A percentile compares a stretch with the other conserved stretches of the same genome.
phyloP scores from a whole-genome alignment of 1,284 basidiomycete species.

The Lentinus polychrous region DNA sequence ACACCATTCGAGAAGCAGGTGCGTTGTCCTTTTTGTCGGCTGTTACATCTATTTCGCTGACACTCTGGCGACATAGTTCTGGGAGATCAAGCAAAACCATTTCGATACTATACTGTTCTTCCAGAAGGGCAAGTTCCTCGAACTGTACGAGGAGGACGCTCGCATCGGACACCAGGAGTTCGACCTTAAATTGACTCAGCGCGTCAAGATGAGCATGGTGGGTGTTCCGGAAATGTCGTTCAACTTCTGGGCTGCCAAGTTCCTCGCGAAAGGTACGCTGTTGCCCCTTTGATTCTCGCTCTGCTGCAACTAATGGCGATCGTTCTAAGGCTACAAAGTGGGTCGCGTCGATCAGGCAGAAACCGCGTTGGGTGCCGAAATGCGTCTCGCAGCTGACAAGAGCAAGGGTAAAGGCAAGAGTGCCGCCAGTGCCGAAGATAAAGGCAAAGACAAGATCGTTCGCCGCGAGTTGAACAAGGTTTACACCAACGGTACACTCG shows the following conservation, averaged over 20 bases:
- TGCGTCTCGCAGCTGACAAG: conserved; percentile 72
- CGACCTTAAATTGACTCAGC: conserved; percentile 84
- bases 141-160: conserved; percentile 96
- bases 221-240: conserved; percentile 95
- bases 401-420: conserved; percentile 39
- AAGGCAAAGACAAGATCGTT: conserved; percentile 73
- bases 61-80: conserved; percentile 51
- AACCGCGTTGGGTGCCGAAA: conserved; percentile 82
- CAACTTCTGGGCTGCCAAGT: conserved; percentile 88
- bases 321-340: conserved; percentile 81
- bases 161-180: conserved; percentile 87
- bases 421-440: conserved; percentile 38
- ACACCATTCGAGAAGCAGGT: conserved; percentile 95
- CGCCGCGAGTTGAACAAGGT: conserved; percentile 89
- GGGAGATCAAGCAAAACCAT: conserved; percentile 97
- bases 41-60: background rate
- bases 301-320: background rate
- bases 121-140: conserved; percentile 75
- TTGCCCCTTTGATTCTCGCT: background rate
- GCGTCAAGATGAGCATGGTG: conserved; percentile 99
- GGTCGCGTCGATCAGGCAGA: conserved; percentile 97
- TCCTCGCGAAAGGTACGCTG: conserved; percentile 64
- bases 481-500: conserved; percentile 94
- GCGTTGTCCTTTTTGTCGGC: conserved; percentile 13
- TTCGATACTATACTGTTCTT: conserved; percentile 96